These are phyloP conservation scores for Pseudozyma thailandica DNA, from an alignment of 1,284 basidiomycete genomes.

Conservation along the genomic window DNA sequence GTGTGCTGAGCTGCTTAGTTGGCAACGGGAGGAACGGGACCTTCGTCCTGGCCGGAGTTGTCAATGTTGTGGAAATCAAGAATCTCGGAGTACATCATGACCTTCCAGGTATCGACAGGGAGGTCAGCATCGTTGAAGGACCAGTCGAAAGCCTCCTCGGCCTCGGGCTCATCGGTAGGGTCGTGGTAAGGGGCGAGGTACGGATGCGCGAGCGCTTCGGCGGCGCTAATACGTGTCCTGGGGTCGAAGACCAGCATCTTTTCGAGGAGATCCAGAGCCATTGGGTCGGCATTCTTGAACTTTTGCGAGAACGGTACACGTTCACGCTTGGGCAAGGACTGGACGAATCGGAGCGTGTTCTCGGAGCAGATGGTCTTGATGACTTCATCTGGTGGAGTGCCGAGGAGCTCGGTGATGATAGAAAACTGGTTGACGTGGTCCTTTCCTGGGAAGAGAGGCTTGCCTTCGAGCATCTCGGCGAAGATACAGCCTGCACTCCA, in stretches of 20 bases:
- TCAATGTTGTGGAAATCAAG: constrained; percentile 69
- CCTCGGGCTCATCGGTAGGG: constrained; percentile 95
- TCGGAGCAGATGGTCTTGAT: constrained; percentile 98
- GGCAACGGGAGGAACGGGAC: constrained; percentile 50
- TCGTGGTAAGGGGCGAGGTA: constrained; percentile 99
- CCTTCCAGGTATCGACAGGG: constrained; percentile 99
- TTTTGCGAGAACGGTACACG: constrained; percentile 95
- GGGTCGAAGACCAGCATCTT: constrained; percentile 99
- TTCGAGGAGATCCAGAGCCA: constrained; percentile 95
- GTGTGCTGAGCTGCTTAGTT: constrained; percentile 15
- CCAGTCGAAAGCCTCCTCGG: constrained; percentile 97
- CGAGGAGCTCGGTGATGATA: constrained; percentile 97
- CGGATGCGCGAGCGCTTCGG: constrained; percentile 88
- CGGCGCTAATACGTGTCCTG: constrained; percentile 92
- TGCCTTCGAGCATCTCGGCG: constrained; percentile 99
- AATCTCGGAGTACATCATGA: constrained; percentile 73
- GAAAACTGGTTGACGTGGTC: constrained; percentile 99
- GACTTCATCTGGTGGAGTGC: constrained; percentile 98
- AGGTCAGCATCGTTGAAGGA: constrained; percentile 99
- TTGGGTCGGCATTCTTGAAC: constrained; percentile 86
- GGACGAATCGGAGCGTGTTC: constrained; percentile 98
- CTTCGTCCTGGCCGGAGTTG: constrained; percentile 56
- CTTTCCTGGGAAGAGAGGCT: constrained; percentile 98
- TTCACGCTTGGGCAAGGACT: constrained; percentile 94
- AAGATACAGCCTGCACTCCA: constrained; percentile 99